A percentile compares a stretch with the other conserved stretches of the same genome.
These are phyloP conservation scores for Acaromyces ingoldii DNA, from an alignment of 1,284 basidiomycete species.

Conservation along the genomic window DNA sequence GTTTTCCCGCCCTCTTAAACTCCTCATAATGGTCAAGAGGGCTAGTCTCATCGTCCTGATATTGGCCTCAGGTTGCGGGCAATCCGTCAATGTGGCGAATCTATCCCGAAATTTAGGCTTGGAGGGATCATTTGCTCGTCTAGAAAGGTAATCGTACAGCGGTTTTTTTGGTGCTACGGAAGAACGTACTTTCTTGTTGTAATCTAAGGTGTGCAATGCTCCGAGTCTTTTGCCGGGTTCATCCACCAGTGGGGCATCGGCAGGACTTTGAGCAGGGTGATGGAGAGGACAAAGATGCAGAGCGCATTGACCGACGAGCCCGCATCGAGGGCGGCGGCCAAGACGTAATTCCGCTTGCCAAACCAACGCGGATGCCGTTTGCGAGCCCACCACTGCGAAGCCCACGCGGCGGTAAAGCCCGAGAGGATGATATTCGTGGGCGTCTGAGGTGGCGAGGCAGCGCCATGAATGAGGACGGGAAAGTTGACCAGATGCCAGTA, in stretches of 20 bases:
- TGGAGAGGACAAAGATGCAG: slow-evolving; percentile 52
- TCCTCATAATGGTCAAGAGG: too few relatives aligned
- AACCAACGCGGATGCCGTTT: slow-evolving; percentile 44
- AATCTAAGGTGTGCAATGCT: slow-evolving; percentile 10
- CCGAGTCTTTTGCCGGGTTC: slow-evolving; percentile 6
- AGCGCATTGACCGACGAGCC: slow-evolving; percentile 53
- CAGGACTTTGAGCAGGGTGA: slow-evolving; percentile 34
- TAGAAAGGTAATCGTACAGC: too few relatives aligned
- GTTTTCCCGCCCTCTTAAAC: too few relatives aligned
- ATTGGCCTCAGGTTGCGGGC: too few relatives aligned
- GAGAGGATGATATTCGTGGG: slow-evolving; percentile 57
- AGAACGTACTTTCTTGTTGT: too few relatives aligned
- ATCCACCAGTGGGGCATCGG: slow-evolving; percentile 9
- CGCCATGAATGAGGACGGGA: slow-evolving; percentile 56
- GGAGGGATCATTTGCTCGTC: too few relatives aligned
- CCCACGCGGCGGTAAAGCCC: slow-evolving; percentile 52
- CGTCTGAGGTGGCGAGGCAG: slow-evolving; percentile 45
- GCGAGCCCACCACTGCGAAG: slow-evolving; percentile 52
- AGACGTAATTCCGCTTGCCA: slow-evolving; percentile 41
- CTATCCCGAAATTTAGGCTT: too few relatives aligned
- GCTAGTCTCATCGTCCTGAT: too few relatives aligned
- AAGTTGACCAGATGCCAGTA: slow-evolving; percentile 44
- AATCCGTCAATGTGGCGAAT: too few relatives aligned
- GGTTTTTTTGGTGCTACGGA: too few relatives aligned
- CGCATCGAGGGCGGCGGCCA: slow-evolving; percentile 6